Evolutionary conservation across 108 stramenopile species (phyloP), one percentile per base, ranked within the genome.

Genomic region (Hondaea fermentalgiana): DNA sequence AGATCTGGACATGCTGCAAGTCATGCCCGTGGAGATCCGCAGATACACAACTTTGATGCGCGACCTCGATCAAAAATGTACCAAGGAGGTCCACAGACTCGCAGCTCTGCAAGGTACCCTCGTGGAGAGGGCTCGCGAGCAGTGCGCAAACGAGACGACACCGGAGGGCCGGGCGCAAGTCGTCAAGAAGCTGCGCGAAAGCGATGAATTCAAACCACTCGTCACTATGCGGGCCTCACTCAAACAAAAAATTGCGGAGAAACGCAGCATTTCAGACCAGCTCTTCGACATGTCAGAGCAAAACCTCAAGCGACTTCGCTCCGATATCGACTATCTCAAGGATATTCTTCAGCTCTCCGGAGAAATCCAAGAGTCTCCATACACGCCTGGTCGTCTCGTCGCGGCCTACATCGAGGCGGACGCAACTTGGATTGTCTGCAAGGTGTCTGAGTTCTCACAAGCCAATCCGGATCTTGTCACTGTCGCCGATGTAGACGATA

Each of bases 21-120:
- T 83, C 49, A 83, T 83, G 76, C 76, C 76, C n/a, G 76, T 53
- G 51, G 76, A 83, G 51, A 45, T 83, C 12, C 76, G 76, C 76
- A 83, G 76, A 45, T 83, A 83, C 76, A 83, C 51, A 6, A 83
- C 76, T 43, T 45, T 83, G 10, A 47, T 83, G 76, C 6, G 76
- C 10, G 76, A 83, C 49, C 76, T 83, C 6, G 76, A 83, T 23
- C n/a, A 83, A 23, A 83, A 83, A 28, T 83, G 76, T 53, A 25
- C 45, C 23, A 53, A 47, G 25, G 76, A 83, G 4, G 25, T 83
- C 43, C 49, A 23, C 19, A 47, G 49, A 23, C 51, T 83, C 49
- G 49, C n/a, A 6, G 51, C 44, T 12, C 19, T 47, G 45, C 76
- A 83, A 23, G 6, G 25, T 45, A 83, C 8, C n/a, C 49, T 83